Evolutionary conservation across 2,329 filamentous ascomycete genomes (phyloP).

Genomic region (Penicillium griseofulvum): DNA sequence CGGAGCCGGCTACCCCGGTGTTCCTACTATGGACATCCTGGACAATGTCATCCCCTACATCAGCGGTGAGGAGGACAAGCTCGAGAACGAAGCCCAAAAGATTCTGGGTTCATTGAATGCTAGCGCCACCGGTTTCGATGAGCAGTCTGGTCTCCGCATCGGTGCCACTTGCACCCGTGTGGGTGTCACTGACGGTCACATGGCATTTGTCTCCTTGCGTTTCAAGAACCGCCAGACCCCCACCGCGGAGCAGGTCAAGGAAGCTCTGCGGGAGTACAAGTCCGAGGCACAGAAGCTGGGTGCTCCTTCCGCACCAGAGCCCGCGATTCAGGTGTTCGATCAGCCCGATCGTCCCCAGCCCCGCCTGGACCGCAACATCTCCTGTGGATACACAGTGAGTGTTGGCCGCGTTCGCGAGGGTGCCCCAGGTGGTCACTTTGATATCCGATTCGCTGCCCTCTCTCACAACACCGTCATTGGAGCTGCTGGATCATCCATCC

Average conservation of each 20-base stretch:
- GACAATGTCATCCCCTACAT: constrained; percentile 97
- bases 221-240: constrained; percentile 76
- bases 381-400: constrained; percentile 83
- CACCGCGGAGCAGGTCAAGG: constrained; percentile 70
- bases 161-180: constrained; percentile 91
- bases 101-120: constrained; percentile 76
- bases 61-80: constrained; percentile 89
- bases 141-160: constrained; percentile 71
- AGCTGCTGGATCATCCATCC: constrained; percentile 89
- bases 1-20: constrained; percentile 67
- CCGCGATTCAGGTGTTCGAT: constrained; percentile 84
- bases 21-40: constrained; percentile 90
- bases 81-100: constrained; percentile 92
- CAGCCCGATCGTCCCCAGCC: constrained; percentile 89
- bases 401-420: constrained; percentile 86
- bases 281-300: constrained; percentile 79
- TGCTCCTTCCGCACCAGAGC: constrained; percentile 79
- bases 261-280: constrained; percentile 75
- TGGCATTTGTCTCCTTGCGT: constrained; percentile 83
- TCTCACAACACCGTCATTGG: constrained; percentile 93
- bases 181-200: constrained; percentile 92
- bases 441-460: constrained; percentile 89
- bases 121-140: constrained; percentile 70
- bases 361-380: constrained; percentile 79
- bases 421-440: constrained; percentile 76